phyloP scores from a whole-genome alignment of 169 alveolate genomes.

The Cryptosporidium ubiquitum region DNA sequence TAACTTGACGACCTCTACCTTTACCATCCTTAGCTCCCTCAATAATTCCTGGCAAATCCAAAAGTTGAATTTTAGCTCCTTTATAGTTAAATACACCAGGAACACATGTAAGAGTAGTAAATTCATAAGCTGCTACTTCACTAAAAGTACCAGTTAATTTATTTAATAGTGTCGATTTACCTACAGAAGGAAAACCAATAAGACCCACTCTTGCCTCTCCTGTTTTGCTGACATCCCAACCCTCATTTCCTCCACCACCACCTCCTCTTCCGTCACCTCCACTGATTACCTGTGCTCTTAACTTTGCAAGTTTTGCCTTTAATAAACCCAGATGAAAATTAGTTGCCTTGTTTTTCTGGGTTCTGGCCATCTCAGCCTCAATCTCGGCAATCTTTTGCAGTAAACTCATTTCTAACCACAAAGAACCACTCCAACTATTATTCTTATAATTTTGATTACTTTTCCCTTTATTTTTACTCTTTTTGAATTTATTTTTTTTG shows the following conservation, averaged over 20 bases:
- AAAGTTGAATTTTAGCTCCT: constrained; percentile 95
- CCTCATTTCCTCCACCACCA: constrained; percentile 85
- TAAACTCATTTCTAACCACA: constrained; percentile 83
- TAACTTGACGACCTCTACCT: constrained; percentile 98
- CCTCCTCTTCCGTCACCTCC: constrained; percentile 89
- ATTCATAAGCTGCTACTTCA: constrained; percentile 98
- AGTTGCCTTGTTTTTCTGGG: constrained; percentile 99
- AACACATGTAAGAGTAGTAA: constrained; percentile 98
- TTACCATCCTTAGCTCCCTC: constrained; percentile 99
- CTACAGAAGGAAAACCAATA: constrained; percentile 99
- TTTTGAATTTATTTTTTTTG: not conserved
- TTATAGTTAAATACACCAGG: constrained; percentile 95
- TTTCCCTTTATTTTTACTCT: not conserved
- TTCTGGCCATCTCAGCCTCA: constrained; percentile 98
- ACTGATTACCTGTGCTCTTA: constrained; percentile 92
- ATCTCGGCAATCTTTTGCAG: constrained; percentile 94
- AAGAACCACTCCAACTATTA: not conserved
- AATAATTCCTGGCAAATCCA: constrained; percentile 97
- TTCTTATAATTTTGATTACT: not conserved
- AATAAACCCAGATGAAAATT: constrained; percentile 96
- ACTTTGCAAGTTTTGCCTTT: constrained; percentile 96
- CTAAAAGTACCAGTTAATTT: constrained; percentile 96
- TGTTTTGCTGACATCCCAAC: constrained; percentile 94
- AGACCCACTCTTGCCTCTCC: constrained; percentile 99
- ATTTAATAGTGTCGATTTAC: constrained; percentile 96